phyloP scores from a whole-genome alignment of 768 basidiomycete genomes.

The Peribolospora kevripleyi region DNA sequence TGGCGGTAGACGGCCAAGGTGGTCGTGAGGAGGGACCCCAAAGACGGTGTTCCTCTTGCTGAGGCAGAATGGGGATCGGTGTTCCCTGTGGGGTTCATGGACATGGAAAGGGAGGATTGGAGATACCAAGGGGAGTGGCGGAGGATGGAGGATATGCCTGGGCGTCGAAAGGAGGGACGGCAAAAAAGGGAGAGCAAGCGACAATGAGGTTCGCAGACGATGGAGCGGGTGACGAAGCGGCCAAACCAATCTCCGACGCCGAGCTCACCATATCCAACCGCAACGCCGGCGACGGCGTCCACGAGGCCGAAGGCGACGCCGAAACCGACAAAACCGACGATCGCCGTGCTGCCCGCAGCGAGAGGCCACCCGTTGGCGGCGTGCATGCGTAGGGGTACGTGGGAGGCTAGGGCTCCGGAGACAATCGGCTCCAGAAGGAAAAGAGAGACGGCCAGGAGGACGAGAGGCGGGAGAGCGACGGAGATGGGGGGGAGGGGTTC shows the following conservation, averaged over 20 bases:
- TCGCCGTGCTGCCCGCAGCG: slow-evolving; percentile 30
- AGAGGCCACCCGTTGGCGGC: slow-evolving; percentile 36
- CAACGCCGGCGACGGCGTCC: slow-evolving; percentile 33
- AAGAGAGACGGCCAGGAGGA: slow-evolving; percentile 6
- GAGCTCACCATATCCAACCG: slow-evolving; percentile 40
- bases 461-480: slow-evolving; percentile 5
- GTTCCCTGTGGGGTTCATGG: not conserved
- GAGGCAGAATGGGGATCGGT: slow-evolving; percentile 5
- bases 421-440: slow-evolving; percentile 11
- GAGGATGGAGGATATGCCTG: slow-evolving; percentile 11
- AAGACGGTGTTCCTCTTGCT: not conserved
- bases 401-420: slow-evolving; percentile 2
- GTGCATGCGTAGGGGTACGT: slow-evolving; percentile 31
- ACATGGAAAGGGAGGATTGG: not conserved
- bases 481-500: not conserved
- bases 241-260: not conserved
- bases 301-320: slow-evolving; percentile 29
- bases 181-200: not conserved
- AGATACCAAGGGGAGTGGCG: slow-evolving; percentile 9
- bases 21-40: slow-evolving; percentile 1
- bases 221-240: not conserved
- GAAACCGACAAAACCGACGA: slow-evolving; percentile 40
- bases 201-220: not conserved
- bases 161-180: not conserved
- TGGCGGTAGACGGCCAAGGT: slow-evolving; percentile 14